Evolutionary conservation across 1,139 yeast species (phyloP), one percentile per base, ranked within the genome.

Genomic region (Candida buenavistaensis): DNA sequence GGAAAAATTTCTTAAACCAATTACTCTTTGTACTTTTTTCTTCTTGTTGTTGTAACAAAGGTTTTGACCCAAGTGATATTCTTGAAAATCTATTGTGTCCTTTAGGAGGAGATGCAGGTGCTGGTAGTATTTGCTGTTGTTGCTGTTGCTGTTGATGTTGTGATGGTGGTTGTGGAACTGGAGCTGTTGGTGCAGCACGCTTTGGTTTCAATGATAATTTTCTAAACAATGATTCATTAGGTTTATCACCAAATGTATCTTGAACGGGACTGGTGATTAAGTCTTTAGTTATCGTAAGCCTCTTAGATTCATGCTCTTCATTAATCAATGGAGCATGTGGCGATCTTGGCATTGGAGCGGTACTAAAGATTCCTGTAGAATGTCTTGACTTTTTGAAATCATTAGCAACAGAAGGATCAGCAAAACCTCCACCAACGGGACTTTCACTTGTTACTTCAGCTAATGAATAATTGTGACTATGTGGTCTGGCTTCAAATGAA

Each of bases 131-230:
- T 7, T 4, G 22, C 22, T 6, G 11, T 22, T 4, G 24, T 12
- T 22, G 24, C 13, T 6, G 35, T 22, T 25, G 36, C 21, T 6
- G 21, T 14, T 25, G 36, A 17, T 5, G 33, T 14, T 23, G 26
- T 25, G 21, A 26, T 25, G 16, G 23, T 22, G 26, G 27, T 9
- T 19, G 24, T 24, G 13, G 36, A 14, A 19, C 19, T 11, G 27
- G 12, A 32, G 68, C 63, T 31, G 47, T 55, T 10, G 79, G 79
- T 2, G 78, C 78, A 23, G 50, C 60, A 44, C 79, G 53, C 45
- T 64, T 66, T 2, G 78, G 75, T 33, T 59, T 64, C 46, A 69
- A 56, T 30, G 68, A 59, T 28, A 59, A 43, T 37, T 57, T 52
- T 38, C 64, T 55, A 41, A 62, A 50, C 4, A 64, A 43, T 4